A percentile compares a stretch with the other conserved stretches of the same genome.
These are phyloP conservation scores for Hanseniaspora vineae DNA, from an alignment of 805 yeast species.

Conservation along the genomic window DNA sequence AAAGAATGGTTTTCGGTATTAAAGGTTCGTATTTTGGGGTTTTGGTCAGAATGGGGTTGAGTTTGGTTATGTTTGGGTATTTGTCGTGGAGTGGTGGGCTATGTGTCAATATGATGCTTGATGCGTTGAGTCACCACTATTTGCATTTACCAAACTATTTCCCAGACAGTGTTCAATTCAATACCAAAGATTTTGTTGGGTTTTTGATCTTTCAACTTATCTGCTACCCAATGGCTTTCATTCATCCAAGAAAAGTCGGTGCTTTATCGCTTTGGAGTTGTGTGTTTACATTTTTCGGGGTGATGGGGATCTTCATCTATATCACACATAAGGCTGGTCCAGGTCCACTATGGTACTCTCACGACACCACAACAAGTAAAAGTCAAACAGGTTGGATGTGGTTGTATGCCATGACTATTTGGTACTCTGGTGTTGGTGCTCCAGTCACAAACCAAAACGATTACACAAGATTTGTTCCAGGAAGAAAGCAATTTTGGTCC, in stretches of 20 bases:
- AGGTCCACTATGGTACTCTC: constrained; percentile 21
- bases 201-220: constrained; percentile 28
- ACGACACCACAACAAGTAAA: constrained; percentile 17
- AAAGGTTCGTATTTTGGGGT: constrained; percentile 24
- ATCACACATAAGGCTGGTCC: constrained; percentile 21
- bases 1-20: constrained; percentile 27
- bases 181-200: constrained; percentile 28
- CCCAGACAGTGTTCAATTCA: constrained; percentile 23
- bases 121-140: constrained; percentile 15
- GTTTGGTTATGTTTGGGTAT: constrained; percentile 29
- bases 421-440: constrained; percentile 29
- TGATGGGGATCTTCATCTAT: constrained; percentile 22
- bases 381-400: constrained; percentile 22
- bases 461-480: constrained; percentile 27
- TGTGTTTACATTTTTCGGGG: constrained; percentile 16
- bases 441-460: constrained; percentile 30
- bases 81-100: constrained; percentile 27
- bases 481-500: constrained; percentile 7
- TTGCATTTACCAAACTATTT: constrained; percentile 15
- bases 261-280: constrained; percentile 15
- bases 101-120: constrained; percentile 22
- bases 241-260: constrained; percentile 23
- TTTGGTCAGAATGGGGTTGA: constrained; percentile 25
- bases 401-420: constrained; percentile 27
- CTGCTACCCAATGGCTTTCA: constrained; percentile 15